Evolutionary conservation across 371 early-diverging fungal genomes (phyloP), one percentile per base, ranked within the genome.

Genomic region (Mucor lusitanicus): DNA sequence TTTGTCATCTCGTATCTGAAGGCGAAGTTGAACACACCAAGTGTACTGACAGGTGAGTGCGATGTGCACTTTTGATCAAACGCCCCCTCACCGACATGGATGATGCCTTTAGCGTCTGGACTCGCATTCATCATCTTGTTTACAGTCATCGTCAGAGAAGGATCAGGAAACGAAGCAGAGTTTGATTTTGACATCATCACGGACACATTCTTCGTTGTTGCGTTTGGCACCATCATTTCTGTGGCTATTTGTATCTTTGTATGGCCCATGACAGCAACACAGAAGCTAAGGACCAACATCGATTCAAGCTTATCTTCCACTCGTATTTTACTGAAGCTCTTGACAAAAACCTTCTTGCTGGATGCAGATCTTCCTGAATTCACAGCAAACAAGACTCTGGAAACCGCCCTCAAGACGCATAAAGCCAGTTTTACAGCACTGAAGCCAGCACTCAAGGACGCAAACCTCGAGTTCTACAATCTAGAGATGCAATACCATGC

Each of bases 271-370:
- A 81, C 84, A 25, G 88, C 88, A 5, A 80, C 87, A 13, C 70
- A 79, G 32, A 83, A 85, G 59, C 71, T 91, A 32, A 48, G 48
- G 82, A 82, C 82, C 39, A 61, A 71, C 12, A 71, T 71, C 5
- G 39, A 71, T 57, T 57, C 63, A 4, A 68, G 57, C 23, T 30
- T 72, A 1, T 58, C 61, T 17, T 44, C 89, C 0, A 82, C 85
- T 50, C 73, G 84, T 6, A 61, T 84, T 6, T 55, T 88, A 4
- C 72, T 90, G 11, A 86, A 86, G 53, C 65, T 87, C 5, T 58
- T 90, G 37, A 88, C 88, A 21, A 89, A 89, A 63, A 87, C 90
- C 0, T 91, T 91, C 62, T 65, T 91, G 11, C 68, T 91, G 39
- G 91, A 90, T 60, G 74, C 78, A 0, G 84, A 85, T 61, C 68